Evolutionary conservation across 2,329 filamentous ascomycete genomes (phyloP).

Genomic region (Monilinia fructigena): DNA sequence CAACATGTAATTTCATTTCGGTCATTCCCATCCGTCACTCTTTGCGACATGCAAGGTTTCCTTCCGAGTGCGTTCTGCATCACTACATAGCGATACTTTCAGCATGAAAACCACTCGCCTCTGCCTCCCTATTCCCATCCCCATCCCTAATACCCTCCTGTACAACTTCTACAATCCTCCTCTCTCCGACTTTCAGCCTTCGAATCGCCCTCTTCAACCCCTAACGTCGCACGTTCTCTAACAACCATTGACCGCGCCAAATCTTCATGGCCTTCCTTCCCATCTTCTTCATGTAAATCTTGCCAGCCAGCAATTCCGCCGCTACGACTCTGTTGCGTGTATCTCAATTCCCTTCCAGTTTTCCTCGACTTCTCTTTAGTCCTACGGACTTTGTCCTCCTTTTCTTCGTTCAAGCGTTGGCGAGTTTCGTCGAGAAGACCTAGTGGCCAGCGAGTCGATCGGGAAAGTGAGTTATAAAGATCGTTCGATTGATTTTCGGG

Average conservation of each 20-base stretch:
- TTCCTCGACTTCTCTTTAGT: slow-evolving; percentile 67
- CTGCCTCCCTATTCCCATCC: neutral
- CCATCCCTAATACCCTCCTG: neutral
- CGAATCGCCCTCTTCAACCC: slow-evolving; percentile 78
- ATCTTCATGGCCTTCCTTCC: slow-evolving; percentile 72
- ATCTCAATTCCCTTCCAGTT: slow-evolving; percentile 78
- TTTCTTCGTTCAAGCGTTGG: slow-evolving; percentile 77
- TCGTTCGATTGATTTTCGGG: slow-evolving; percentile 75
- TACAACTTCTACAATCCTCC: neutral
- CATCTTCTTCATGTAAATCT: slow-evolving; percentile 78
- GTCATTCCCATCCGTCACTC: neutral
- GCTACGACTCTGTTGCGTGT: slow-evolving; percentile 94
- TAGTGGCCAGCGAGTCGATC: slow-evolving; percentile 76
- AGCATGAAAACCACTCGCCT: slow-evolving; percentile 5
- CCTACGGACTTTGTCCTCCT: slow-evolving; percentile 73
- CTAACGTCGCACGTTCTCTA: slow-evolving; percentile 70
- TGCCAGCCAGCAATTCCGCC: slow-evolving; percentile 92
- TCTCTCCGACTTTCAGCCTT: slow-evolving; percentile 31
- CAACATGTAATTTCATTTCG: slow-evolving; percentile 2
- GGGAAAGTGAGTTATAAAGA: slow-evolving; percentile 71
- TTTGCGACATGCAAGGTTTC: neutral
- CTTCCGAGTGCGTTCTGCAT: neutral
- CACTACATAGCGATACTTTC: slow-evolving; percentile 15
- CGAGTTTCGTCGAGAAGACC: slow-evolving; percentile 84
- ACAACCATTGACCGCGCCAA: slow-evolving; percentile 78